Evolutionary conservation across 2,329 filamentous ascomycete genomes (phyloP), one percentile per base, ranked within the genome.

Genomic region (Cercospora sojina): DNA sequence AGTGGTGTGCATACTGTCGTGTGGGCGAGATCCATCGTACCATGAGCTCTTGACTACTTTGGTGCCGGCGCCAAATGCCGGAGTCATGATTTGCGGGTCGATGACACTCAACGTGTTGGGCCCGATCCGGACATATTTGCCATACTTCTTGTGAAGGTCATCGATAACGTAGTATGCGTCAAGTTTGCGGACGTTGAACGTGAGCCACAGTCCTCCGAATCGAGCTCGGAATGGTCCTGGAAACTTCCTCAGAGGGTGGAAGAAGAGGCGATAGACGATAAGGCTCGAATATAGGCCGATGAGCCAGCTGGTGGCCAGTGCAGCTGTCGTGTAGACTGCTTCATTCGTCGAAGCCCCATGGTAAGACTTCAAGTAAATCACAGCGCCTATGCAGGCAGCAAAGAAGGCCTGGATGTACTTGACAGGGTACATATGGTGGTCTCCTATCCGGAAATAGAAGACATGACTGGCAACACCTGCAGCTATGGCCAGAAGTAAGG

Each of bases 41-140:
- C 78, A 83, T 0, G 75, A 69, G 1, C 71, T 72, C 66, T 84
- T 84, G 18, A 66, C 71, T 35, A 80, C 82, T 67, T 75, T 75
- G 2, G 80, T 75, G 27, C 76, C 72, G 5, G 72, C 59, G 0
- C 79, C 80, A 59, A 79, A 80, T 12, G 82, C 77, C 60, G 70
- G 63, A 70, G 79, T 64, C 67, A 80, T 70, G 65, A 72, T 76
- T 69, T 79, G 68, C 49, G 80, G 74, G 62, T 80, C 71, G 5
- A 68, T 72, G 56, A 80, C 77, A 9, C 78, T 79, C 12, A 80
- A 70, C 7, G 77, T 74, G 8, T 73, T 74, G 1, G 77, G 73
- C 3, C 79, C 79, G 16, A 78, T 70, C 5, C 79, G 72, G 0
- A 81, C 74, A n/a, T 74, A 72, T 7, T 63, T 69, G 27, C 78